Base-by-base conservation (phyloP, 2,329 filamentous ascomycete species). In the Lasiodiplodia hormozganensis region DNA sequence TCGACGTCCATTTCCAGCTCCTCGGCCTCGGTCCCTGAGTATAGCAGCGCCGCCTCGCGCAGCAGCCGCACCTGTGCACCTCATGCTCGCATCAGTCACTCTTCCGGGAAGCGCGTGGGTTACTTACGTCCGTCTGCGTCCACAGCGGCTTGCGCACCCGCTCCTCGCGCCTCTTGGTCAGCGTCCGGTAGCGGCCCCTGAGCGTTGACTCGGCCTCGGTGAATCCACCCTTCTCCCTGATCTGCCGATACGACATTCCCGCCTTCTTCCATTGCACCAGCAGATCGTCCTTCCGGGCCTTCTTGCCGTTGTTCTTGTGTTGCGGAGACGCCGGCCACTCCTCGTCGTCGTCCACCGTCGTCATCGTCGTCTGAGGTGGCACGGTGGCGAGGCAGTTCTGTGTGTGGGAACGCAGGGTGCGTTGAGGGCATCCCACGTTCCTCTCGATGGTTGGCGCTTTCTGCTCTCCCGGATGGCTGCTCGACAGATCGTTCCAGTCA, bases 201-300 rank as follows among this genome's bases (percentile, higher is more conserved):
- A 94, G 82, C 0, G 92, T 94, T 12, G 90, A 91, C 78, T 92
- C 90, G 1, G 90, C 88, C 73, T 92, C 89, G 0, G 76, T 78
- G 71, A 90, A 90, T 1, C 82, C 79, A 16, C 89, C 87, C 21
- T 79, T 74, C 7, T 75, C 72, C 47, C 85, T 85, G 73, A 93
- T 92, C 69, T 90, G 84, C 66, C 84, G 86, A 78, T 92, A 93
- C 0, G 89, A 88, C 80, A 87, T 80, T 3, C 89, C 89, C 1
- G 81, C 76, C 8, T 77, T 73, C 75, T 88, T 89, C 28, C 83
- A 81, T n/a, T 82, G 74, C 18, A 91, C 76, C 1, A 92, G 81
- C 52, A 76, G 70, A 6, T 72, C 56, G 49, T 80, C 76, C 38
- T 79, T 47, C 54, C 23, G 25, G 18, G 23, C 52, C 23, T 16